phyloP scores from a whole-genome alignment of 371 early-diverging fungal species.

The Dentiscutata heterogama region DNA sequence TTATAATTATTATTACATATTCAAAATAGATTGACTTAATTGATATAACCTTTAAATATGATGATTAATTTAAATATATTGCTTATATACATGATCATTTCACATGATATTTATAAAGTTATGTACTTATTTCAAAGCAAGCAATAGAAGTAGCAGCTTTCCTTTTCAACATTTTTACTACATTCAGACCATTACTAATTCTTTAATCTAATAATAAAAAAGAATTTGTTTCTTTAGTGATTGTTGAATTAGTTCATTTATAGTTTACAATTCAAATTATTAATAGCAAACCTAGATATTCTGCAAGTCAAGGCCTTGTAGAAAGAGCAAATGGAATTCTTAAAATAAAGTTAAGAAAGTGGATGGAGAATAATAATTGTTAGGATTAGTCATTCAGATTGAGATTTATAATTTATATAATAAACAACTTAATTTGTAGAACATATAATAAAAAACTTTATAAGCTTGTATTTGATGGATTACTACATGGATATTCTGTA shows the following conservation, averaged over 20 bases:
- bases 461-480: slow-evolving; percentile 5
- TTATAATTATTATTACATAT: no score
- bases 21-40: background rate
- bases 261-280: slow-evolving; percentile 13
- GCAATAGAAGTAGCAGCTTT: background rate
- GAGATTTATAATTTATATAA: background rate
- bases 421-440: slow-evolving; percentile 20
- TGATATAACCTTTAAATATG: background rate
- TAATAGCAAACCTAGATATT: slow-evolving; percentile 6
- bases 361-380: background rate
- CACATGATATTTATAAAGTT: background rate
- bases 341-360: no score
- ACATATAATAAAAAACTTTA: background rate
- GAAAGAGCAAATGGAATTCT: slow-evolving; percentile 13
- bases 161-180: slow-evolving; percentile 15
- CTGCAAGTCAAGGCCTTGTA: background rate
- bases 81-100: slow-evolving; percentile 3
- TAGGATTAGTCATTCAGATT: slow-evolving; percentile 10
- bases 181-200: background rate
- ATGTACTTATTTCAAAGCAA: background rate
- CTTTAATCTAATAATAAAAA: slow-evolving; percentile 19
- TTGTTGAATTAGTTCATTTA: slow-evolving; percentile 2
- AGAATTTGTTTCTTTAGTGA: background rate
- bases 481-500: background rate
- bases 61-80: background rate